These are phyloP conservation scores for Hypoxylon sp. DNA, from an alignment of 2,329 filamentous ascomycete genomes.

Conservation along the genomic window DNA sequence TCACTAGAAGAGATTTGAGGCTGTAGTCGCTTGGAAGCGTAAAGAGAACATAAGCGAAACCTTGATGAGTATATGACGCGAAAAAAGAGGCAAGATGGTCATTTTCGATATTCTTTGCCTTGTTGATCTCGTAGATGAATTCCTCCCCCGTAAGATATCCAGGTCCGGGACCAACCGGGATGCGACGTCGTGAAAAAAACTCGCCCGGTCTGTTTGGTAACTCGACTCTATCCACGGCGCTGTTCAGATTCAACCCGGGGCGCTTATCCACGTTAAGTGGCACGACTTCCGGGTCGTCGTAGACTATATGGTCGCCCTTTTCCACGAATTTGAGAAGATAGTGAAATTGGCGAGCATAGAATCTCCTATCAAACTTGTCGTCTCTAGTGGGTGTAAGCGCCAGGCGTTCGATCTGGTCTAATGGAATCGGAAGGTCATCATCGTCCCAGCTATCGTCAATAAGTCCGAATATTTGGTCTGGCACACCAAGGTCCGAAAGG, in stretches of 20 bases:
- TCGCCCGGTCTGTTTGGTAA: conserved; percentile 73
- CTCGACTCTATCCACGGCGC: conserved; percentile 70
- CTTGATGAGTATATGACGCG: conserved; percentile 78
- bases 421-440: conserved; percentile 77
- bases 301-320: conserved; percentile 73
- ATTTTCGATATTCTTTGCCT: conserved; percentile 72
- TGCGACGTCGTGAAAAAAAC: conserved; percentile 70
- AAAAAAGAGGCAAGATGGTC: conserved; percentile 79
- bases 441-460: conserved; percentile 85
- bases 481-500: conserved; percentile 76
- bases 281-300: conserved; percentile 77
- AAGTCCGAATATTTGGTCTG: conserved; percentile 81
- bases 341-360: conserved; percentile 78
- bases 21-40: conserved; percentile 77
- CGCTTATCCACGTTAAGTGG: conserved; percentile 77
- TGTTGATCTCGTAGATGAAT: conserved; percentile 73
- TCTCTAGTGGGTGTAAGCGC: conserved; percentile 72
- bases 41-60: conserved; percentile 75
- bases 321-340: conserved; percentile 77
- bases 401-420: conserved; percentile 76
- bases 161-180: conserved; percentile 64
- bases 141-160: conserved; percentile 66
- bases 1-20: conserved; percentile 76
- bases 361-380: conserved; percentile 75
- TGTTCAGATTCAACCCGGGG: conserved; percentile 58